Evolutionary conservation across 768 basidiomycete species (phyloP).

Genomic region (Lactarius trivialis): DNA sequence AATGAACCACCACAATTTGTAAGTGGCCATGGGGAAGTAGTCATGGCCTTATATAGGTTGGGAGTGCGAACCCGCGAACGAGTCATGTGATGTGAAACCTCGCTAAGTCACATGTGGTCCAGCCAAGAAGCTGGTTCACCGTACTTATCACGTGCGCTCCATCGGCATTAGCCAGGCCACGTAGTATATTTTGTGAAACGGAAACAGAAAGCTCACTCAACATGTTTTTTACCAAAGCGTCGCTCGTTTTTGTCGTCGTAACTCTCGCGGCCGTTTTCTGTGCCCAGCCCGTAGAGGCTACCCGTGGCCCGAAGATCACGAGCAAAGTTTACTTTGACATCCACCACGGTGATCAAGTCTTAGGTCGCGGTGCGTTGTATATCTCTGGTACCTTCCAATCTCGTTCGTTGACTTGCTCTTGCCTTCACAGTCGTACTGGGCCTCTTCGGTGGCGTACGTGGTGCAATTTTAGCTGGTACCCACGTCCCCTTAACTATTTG

Average conservation of each 20-base stretch:
- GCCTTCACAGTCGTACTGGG: slow-evolving; percentile 64
- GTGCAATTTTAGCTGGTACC: neutral
- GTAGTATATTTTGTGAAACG: neutral
- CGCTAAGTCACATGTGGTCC: too few species aligned
- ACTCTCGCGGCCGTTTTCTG: slow-evolving; percentile 66
- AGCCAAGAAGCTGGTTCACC: neutral
- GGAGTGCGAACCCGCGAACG: too few species aligned
- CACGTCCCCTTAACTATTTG: neutral
- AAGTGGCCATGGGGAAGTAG: too few species aligned
- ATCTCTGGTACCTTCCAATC: neutral
- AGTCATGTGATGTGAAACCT: too few species aligned
- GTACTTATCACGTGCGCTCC: neutral
- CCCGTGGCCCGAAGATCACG: slow-evolving; percentile 85
- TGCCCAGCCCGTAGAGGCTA: slow-evolving; percentile 66
- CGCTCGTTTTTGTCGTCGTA: slow-evolving; percentile 54
- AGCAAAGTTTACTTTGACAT: slow-evolving; percentile 94
- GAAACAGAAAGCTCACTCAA: slow-evolving; percentile 28
- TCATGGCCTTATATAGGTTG: too few species aligned
- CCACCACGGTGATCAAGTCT: slow-evolving; percentile 78
- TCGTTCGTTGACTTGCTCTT: slow-evolving; percentile 12
- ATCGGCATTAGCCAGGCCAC: slow-evolving; percentile 14
- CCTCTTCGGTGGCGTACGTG: slow-evolving; percentile 75
- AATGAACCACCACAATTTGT: too few species aligned
- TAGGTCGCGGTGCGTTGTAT: slow-evolving; percentile 65
- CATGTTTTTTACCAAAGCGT: slow-evolving; percentile 55